These are phyloP conservation scores for Heracleum sosnowskyi DNA, from an alignment of 129 eudicot genomes.

Conservation along the genomic window DNA sequence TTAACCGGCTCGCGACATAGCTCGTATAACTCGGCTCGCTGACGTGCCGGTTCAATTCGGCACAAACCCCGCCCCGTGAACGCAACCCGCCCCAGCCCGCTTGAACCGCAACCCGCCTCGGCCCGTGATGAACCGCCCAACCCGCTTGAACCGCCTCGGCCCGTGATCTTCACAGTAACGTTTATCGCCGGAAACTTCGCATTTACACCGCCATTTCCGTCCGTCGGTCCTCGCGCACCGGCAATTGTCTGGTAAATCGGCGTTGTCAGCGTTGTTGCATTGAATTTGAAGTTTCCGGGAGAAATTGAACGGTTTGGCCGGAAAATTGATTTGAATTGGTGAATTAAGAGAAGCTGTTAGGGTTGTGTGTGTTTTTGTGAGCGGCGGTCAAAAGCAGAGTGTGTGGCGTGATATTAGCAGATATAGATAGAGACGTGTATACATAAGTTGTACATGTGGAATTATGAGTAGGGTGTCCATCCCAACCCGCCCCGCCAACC, in stretches of 20 bases:
- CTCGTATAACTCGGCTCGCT: too few species aligned
- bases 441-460: not conserved
- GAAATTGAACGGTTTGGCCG: not conserved
- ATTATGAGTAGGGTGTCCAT: too few species aligned
- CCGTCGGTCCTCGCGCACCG: slow-evolving; percentile 85
- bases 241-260: slow-evolving; percentile 47
- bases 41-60: too few species aligned
- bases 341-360: not conserved
- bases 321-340: not conserved
- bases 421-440: not conserved
- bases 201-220: slow-evolving; percentile 84
- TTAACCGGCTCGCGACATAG: too few species aligned
- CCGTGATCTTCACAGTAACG: slow-evolving; percentile 76
- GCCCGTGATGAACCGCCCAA: too few species aligned
- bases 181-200: slow-evolving; percentile 53
- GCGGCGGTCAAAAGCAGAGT: not conserved
- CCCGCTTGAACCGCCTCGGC: too few species aligned
- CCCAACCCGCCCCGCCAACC: too few species aligned
- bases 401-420: not conserved
- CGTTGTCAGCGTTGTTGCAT: slow-evolving; percentile 50
- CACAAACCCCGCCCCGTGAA: too few species aligned
- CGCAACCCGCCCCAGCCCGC: too few species aligned
- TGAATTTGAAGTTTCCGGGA: slow-evolving; percentile 6
- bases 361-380: not conserved
- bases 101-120: too few species aligned